These are phyloP conservation scores for Ascochyta fabae DNA, from an alignment of 2,329 filamentous ascomycete species.

Conservation along the genomic window DNA sequence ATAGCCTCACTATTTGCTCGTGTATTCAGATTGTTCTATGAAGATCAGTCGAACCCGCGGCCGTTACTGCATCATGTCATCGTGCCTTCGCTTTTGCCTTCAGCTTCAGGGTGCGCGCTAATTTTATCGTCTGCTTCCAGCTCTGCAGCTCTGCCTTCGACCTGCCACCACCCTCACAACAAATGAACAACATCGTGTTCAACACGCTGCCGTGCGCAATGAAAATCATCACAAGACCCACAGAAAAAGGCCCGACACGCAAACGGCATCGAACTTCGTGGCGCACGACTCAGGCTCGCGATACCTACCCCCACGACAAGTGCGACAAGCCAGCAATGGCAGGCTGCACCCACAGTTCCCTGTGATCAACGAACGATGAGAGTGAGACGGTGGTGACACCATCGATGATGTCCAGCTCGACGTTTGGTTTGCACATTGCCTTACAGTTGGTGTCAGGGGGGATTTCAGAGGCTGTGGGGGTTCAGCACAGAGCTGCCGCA, in stretches of 20 bases:
- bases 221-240: neutral
- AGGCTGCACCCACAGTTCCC: neutral
- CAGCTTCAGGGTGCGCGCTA: neutral
- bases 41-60: neutral
- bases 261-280: slow-evolving; percentile 1
- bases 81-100: neutral
- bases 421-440: neutral
- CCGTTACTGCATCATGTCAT: neutral
- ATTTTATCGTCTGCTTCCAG: neutral
- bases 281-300: slow-evolving; percentile 10
- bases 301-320: slow-evolving; percentile 1
- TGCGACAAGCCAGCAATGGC: neutral
- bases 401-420: neutral
- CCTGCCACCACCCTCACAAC: neutral
- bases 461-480: neutral
- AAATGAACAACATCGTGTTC: neutral
- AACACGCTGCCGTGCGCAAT: neutral
- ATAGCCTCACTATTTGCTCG: neutral
- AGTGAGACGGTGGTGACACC: neutral
- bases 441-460: neutral
- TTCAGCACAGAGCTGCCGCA: no score
- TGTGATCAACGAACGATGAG: neutral
- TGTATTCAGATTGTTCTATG: neutral
- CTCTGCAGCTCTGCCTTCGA: neutral
- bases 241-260: slow-evolving; percentile 1